Evolutionary conservation across 2,329 filamentous ascomycete genomes (phyloP).

Genomic region (Parafenestella ontariensis): DNA sequence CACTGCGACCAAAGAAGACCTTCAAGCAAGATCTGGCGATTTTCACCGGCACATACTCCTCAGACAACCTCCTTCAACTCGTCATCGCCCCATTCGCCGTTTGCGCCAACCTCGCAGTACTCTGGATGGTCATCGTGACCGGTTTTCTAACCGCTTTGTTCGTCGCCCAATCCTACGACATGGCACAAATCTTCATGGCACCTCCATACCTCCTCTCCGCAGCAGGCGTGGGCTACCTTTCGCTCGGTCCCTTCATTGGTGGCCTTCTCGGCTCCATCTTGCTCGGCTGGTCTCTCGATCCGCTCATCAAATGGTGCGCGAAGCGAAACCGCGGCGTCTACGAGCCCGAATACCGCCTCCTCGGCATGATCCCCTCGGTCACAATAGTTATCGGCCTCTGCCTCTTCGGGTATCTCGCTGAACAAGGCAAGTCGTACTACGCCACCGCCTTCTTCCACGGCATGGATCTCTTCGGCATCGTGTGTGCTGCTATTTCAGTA

Average conservation of each 20-base stretch:
- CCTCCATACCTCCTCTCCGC: conserved; percentile 56
- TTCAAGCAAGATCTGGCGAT: conserved; percentile 46
- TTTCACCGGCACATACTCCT: conserved; percentile 50
- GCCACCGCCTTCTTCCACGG: conserved; percentile 45
- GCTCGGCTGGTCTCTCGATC: conserved; percentile 43
- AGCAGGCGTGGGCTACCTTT: conserved; percentile 54
- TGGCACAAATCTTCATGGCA: conserved; percentile 57
- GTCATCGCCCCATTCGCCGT: conserved; percentile 57
- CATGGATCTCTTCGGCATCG: conserved; percentile 44
- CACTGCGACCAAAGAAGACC: conserved; percentile 43
- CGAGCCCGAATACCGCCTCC: conserved; percentile 61
- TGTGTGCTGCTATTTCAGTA: conserved; percentile 40
- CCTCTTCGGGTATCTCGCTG: conserved; percentile 47
- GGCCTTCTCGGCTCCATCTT: conserved; percentile 36
- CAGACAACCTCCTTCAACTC: conserved; percentile 49
- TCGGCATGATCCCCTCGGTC: conserved; percentile 43
- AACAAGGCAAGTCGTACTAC: conserved; percentile 30
- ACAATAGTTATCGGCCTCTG: conserved; percentile 48
- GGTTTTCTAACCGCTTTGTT: conserved; percentile 54
- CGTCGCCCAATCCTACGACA: conserved; percentile 53
- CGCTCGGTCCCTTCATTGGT: conserved; percentile 52
- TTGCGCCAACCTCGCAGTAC: conserved; percentile 59
- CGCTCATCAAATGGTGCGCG: conserved; percentile 52
- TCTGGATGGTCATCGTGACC: conserved; percentile 58
- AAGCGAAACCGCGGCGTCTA: conserved; percentile 61